A percentile compares a stretch with the other conserved stretches of the same genome.
Evolutionary conservation across 345 rosid genomes (phyloP).

Genomic region (Camelina neglecta): DNA sequence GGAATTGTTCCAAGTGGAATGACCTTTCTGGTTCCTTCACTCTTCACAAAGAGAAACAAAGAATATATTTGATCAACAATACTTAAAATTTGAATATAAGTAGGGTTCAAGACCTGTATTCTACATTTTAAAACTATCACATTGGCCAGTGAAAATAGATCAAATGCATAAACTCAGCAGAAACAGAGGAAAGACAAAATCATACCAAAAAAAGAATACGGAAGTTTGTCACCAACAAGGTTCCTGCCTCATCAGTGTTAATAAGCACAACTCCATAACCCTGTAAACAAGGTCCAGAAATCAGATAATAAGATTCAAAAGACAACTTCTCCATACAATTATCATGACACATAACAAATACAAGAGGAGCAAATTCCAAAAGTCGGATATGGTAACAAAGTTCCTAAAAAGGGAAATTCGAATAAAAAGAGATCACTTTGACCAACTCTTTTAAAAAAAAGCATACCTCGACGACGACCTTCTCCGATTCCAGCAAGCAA

Average conservation of each 20-base stretch:
- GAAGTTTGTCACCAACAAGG: slow-evolving; percentile 84
- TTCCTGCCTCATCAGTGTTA: slow-evolving; percentile 91
- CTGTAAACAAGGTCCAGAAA: slow-evolving; percentile 50
- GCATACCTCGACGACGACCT: slow-evolving; percentile 66
- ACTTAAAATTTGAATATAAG: slow-evolving; percentile 10
- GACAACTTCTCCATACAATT: neutral
- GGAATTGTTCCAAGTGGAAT: slow-evolving; percentile 90
- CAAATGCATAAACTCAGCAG: too few species aligned
- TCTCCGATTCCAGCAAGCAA: slow-evolving; percentile 83
- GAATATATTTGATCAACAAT: slow-evolving; percentile 1
- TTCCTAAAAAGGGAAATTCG: neutral
- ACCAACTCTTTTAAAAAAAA: neutral
- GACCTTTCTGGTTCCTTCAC: slow-evolving; percentile 78
- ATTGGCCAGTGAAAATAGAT: neutral
- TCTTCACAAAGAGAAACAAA: slow-evolving; percentile 53
- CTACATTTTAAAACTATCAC: neutral
- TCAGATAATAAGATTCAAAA: neutral
- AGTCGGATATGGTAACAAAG: neutral
- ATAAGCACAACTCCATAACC: slow-evolving; percentile 89
- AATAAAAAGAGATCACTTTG: neutral
- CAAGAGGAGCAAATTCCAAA: too few species aligned
- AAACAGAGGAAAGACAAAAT: slow-evolving; percentile 29
- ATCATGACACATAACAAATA: slow-evolving; percentile 11
- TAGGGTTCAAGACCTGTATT: neutral
- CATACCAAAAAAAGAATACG: slow-evolving; percentile 94